Percentiles rank a stretch among this genome's conserved stretches.
Evolutionary conservation across 345 rosid genomes (phyloP).

Genomic region (Salix suchowensis): DNA sequence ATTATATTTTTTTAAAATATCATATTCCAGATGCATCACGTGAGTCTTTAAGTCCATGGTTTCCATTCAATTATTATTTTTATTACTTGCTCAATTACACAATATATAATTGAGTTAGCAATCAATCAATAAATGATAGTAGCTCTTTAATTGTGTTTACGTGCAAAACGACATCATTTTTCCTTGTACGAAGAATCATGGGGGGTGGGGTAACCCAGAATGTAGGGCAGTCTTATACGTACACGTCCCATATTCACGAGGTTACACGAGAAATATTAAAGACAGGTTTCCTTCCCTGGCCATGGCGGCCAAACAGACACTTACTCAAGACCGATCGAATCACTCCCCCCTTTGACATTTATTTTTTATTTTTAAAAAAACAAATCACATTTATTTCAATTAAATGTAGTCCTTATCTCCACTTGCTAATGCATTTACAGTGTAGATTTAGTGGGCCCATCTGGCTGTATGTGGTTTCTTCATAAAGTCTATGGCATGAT

Average conservation of each 20-base stretch:
- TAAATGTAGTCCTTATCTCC: constrained; percentile 2
- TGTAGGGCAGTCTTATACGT: not conserved
- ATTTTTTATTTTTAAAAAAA: not conserved
- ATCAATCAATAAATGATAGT: not conserved
- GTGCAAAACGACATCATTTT: not conserved
- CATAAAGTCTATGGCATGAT: not conserved
- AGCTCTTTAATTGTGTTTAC: not conserved
- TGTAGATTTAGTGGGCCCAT: constrained; percentile 15
- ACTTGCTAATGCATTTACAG: not conserved
- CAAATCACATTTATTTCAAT: constrained; percentile 7
- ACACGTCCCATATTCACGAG: constrained; percentile 22
- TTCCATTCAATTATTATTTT: not conserved
- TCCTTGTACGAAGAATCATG: not conserved
- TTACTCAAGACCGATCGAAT: constrained; percentile 12
- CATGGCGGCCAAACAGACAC: not conserved
- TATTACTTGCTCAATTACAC: no score
- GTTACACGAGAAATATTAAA: constrained; percentile 16
- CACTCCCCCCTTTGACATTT: not conserved
- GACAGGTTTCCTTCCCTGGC: not conserved
- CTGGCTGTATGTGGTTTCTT: not conserved
- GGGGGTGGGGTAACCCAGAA: not conserved
- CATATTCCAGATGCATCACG: not conserved
- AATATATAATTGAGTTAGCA: not conserved
- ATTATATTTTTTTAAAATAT: no score
- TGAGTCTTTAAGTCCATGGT: not conserved